Base-by-base conservation (phyloP, 2,329 filamentous ascomycete genomes). In the Colletotrichum graminicola region DNA sequence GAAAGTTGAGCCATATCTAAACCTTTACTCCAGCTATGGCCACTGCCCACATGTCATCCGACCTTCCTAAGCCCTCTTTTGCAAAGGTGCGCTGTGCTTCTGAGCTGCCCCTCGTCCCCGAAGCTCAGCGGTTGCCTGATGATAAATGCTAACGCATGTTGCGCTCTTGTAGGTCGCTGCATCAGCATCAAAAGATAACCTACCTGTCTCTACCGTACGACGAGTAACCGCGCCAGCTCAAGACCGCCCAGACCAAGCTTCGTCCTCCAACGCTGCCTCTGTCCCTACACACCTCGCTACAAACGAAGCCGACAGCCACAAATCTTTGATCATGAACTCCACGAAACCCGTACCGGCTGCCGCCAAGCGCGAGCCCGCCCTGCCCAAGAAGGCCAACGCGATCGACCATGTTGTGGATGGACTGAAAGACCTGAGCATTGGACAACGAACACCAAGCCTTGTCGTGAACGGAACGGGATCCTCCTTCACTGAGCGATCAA, bases 11-110 rank as follows among this genome's bases (percentile, higher is more conserved):
- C 57, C 45, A 29, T 43, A 36, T 39, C 39, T 51, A 21, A 34
- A 45, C 43, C 47, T 60, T 52, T 14, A 26, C 29, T 61, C 26
- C 34, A 59, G 76, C 74, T 74, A 88, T 88, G 86, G 83, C 86
- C 73, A 82, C 85, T 57, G 79, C 83, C 66, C 82, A 83, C 76
- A 80, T 85, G 75, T 80, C 84, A 75, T 77, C 84, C 73, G 86
- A 87, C 75, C 74, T 83, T 66, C 82, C 83, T 64, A 90, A 89
- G 81, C 87, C 91, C 76, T 93, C 92, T 54, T 94, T 94, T 85
- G 92, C 92, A 82, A 94, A 93, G 88, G 92, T 93, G 84, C 70
- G 85, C 12, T 36, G 39, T n/a, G 36, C 36, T 63, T 47, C 36
- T n/a, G 49, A 63, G 36, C 16, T 52, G 41, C 39, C 34, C 26